A percentile compares a stretch with the other conserved stretches of the same genome.
Evolutionary conservation across 2,329 filamentous ascomycete genomes (phyloP).

Genomic region (Alternaria viburni): DNA sequence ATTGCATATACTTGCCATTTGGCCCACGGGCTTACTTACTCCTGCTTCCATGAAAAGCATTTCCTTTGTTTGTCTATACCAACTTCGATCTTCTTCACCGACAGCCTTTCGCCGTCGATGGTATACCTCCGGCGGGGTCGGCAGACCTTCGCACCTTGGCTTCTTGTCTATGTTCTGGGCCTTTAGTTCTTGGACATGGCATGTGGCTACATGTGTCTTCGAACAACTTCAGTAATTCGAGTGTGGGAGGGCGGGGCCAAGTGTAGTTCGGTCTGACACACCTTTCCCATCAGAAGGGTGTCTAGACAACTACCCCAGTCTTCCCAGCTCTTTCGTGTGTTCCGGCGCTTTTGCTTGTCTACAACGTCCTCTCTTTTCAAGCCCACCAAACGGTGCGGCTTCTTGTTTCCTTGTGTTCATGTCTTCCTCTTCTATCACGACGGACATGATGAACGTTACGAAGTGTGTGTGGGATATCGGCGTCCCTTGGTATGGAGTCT

Average conservation of each 20-base stretch:
- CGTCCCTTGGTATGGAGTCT: slow-evolving; percentile 17
- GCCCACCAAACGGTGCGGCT: slow-evolving; percentile 21
- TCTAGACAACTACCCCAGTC: slow-evolving; percentile 5
- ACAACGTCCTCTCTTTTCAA: slow-evolving; percentile 24
- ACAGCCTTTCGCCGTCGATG: slow-evolving; percentile 20
- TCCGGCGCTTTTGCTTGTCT: slow-evolving; percentile 28
- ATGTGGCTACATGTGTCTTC: slow-evolving; percentile 34
- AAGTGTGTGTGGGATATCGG: slow-evolving; percentile 23
- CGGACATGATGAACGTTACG: slow-evolving; percentile 32
- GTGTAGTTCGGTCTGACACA: neutral
- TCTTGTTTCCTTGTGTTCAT: slow-evolving; percentile 25
- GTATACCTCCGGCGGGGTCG: slow-evolving; percentile 7
- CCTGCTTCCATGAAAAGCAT: slow-evolving; percentile 37
- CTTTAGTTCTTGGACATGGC: slow-evolving; percentile 33
- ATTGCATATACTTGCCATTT: slow-evolving; percentile 26
- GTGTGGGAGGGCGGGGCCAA: slow-evolving; percentile 6
- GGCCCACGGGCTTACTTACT: slow-evolving; percentile 25
- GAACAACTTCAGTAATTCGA: slow-evolving; percentile 34
- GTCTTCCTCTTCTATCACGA: slow-evolving; percentile 29
- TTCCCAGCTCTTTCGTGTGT: slow-evolving; percentile 33
- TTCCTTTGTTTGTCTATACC: slow-evolving; percentile 41
- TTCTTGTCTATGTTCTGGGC: slow-evolving; percentile 20
- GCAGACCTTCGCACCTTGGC: slow-evolving; percentile 14
- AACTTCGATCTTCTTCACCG: slow-evolving; percentile 22
- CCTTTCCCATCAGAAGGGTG: neutral